Evolutionary conservation across 441 rosid species (phyloP), one percentile per base, ranked within the genome.

Genomic region (Populus hybrid): DNA sequence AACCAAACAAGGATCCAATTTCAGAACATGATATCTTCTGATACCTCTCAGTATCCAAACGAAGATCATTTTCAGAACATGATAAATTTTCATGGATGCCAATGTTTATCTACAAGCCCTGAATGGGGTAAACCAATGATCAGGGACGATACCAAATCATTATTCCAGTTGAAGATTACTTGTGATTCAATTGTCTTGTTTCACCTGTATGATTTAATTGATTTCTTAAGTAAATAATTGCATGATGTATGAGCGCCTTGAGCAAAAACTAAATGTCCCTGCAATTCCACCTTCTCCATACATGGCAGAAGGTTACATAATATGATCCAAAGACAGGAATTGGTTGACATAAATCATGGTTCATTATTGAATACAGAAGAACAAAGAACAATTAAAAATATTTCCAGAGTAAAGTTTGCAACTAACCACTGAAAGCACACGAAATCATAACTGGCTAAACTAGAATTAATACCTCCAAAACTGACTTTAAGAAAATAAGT

Each of bases 401-500:
- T 36, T 16, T n/a, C 21, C 28, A 70, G 8, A 9, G 42, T 30
- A 6, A 77, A 57, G 6, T 57, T 46, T 46, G 26, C 18, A 50
- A 77, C 32, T 32, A 14, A 61, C 32, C 30, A 21, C 10, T 57
- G 54, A n/a, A 67, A 9, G 59, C 46, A 69, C 10, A 14, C 67
- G 11, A 76, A 26, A 12, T 21, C 32, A 78, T 40, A 34, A 72
- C 16, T 57, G 72, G 73, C 69, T 66, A 40, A 70, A 21, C 79
- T 80, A 57, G n/a, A 72, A 72, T 73, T 69, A 66, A 64, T 90
- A 96, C 99, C 98, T 96, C 92, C 76, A 88, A 88, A 86, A 96
- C 89, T 54, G 99, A 94, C 89, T 90, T 94, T 81, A 96, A 84
- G 86, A 90, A 94, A 73, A 94, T 83, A 80, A 96, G 97, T 75